Evolutionary conservation across 768 basidiomycete species (phyloP).

Genomic region (Rhodotorula babjevae): DNA sequence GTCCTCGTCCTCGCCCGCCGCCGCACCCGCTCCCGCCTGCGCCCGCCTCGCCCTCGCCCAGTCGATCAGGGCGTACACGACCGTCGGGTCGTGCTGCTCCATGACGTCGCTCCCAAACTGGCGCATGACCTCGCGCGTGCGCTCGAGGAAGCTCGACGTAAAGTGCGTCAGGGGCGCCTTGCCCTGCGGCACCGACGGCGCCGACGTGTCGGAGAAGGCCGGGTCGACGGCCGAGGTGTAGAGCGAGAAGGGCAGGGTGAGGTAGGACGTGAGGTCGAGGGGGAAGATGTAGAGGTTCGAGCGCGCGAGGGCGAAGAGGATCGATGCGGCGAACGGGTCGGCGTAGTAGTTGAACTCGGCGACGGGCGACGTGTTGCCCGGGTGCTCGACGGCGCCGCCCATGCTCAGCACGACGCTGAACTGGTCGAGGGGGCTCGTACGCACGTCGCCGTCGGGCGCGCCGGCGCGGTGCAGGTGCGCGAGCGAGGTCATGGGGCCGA

Average conservation of each 20-base stretch:
- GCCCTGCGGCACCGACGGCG: neutral
- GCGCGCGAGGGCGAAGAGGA: slow-evolving; percentile 54
- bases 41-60: slow-evolving; percentile 7
- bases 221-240: slow-evolving; percentile 49
- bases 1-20: neutral
- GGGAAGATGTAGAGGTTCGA: slow-evolving; percentile 59
- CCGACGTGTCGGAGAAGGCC: neutral
- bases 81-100: slow-evolving; percentile 85
- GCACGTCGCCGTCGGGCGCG: too few species aligned
- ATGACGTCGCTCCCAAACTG: slow-evolving; percentile 74
- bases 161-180: slow-evolving; percentile 33
- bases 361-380: slow-evolving; percentile 67
- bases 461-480: slow-evolving; percentile 47
- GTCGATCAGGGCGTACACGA: slow-evolving; percentile 78
- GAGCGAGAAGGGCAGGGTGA: slow-evolving; percentile 67
- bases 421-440: slow-evolving; percentile 41
- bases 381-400: slow-evolving; percentile 90
- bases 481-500: slow-evolving; percentile 76
- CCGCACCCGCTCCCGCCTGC: neutral
- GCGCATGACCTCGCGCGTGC: slow-evolving; percentile 70
- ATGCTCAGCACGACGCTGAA: slow-evolving; percentile 69
- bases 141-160: slow-evolving; percentile 71
- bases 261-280: slow-evolving; percentile 75
- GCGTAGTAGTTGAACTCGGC: slow-evolving; percentile 69
- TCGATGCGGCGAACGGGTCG: slow-evolving; percentile 70